phyloP scores from a whole-genome alignment of 768 basidiomycete genomes.

The Pleurotus sapidus region DNA sequence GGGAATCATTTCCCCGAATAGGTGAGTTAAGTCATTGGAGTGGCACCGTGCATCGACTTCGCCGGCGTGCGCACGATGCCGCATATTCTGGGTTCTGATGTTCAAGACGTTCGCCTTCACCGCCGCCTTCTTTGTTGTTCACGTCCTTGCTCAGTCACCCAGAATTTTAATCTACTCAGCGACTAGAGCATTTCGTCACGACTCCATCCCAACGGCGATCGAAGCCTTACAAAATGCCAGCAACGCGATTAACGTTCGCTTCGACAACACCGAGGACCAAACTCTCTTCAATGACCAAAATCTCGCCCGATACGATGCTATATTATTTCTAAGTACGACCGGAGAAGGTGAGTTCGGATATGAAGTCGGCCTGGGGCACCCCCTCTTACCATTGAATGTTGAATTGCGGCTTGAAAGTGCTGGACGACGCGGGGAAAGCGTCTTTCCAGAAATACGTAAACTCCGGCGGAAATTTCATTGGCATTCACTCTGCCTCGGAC shows the following conservation, averaged over 20 bases:
- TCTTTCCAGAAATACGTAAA: slow-evolving; percentile 67
- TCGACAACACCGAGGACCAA: slow-evolving; percentile 66
- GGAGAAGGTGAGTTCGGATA: slow-evolving; percentile 56
- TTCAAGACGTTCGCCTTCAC: slow-evolving; percentile 1
- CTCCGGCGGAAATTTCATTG: slow-evolving; percentile 68
- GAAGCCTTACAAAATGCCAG: slow-evolving; percentile 46
- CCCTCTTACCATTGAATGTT: no score
- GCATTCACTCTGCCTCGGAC: slow-evolving; percentile 65
- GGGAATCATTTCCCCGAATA: not conserved
- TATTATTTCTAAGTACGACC: slow-evolving; percentile 69
- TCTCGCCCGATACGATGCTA: slow-evolving; percentile 55
- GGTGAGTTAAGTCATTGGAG: no score
- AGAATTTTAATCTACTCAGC: slow-evolving; percentile 62
- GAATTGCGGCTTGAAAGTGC: slow-evolving; percentile 34
- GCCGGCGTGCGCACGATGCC: not conserved
- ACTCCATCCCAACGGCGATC: slow-evolving; percentile 73
- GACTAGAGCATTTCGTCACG: slow-evolving; percentile 64
- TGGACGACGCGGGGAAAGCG: slow-evolving; percentile 54
- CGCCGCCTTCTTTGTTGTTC: slow-evolving; percentile 7
- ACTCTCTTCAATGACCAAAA: slow-evolving; percentile 51
- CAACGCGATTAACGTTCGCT: slow-evolving; percentile 44
- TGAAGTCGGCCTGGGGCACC: not conserved
- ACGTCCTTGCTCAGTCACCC: slow-evolving; percentile 11
- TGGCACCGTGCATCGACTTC: not conserved
- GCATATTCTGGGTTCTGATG: not conserved